phyloP scores from a whole-genome alignment of 345 rosid species.

The Streptanthus diversifolius region DNA sequence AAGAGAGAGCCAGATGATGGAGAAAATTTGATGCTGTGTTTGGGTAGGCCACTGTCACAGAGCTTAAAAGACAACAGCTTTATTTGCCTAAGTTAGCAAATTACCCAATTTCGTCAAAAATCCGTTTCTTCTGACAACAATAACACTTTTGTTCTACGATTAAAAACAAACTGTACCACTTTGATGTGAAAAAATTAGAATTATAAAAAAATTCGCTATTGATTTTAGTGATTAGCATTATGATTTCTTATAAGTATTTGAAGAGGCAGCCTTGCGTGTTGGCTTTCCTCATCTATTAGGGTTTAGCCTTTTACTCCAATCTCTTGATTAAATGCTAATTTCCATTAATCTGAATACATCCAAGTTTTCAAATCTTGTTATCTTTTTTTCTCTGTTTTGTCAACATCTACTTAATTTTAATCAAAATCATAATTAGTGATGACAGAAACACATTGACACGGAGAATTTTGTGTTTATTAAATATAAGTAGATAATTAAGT shows the following conservation, averaged over 20 bases:
- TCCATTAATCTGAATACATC: slow-evolving; percentile 4
- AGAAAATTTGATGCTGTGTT: slow-evolving; percentile 25
- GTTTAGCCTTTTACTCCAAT: slow-evolving; percentile 21
- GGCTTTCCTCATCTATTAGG: slow-evolving; percentile 16
- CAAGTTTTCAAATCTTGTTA: not conserved
- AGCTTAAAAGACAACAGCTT: slow-evolving; percentile 27
- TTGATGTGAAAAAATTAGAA: not conserved
- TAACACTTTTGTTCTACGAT: slow-evolving; percentile 23
- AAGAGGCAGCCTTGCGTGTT: slow-evolving; percentile 27
- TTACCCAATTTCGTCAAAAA: slow-evolving; percentile 28
- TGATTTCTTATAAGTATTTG: not conserved
- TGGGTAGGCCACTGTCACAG: slow-evolving; percentile 28
- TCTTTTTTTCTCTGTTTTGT: not conserved
- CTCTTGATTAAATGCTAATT: not conserved
- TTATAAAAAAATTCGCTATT: not conserved
- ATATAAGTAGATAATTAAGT: not conserved
- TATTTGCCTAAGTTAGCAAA: slow-evolving; percentile 24
- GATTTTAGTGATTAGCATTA: not conserved
- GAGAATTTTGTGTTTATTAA: not conserved
- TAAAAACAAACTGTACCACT: not conserved
- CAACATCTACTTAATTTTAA: slow-evolving; percentile 8
- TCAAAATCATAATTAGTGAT: slow-evolving; percentile 1
- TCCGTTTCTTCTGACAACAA: slow-evolving; percentile 33
- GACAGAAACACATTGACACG: not conserved
- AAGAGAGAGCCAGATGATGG: slow-evolving; percentile 1